Base-by-base conservation (phyloP, 768 basidiomycete species). In the Leccinum boreale region DNA sequence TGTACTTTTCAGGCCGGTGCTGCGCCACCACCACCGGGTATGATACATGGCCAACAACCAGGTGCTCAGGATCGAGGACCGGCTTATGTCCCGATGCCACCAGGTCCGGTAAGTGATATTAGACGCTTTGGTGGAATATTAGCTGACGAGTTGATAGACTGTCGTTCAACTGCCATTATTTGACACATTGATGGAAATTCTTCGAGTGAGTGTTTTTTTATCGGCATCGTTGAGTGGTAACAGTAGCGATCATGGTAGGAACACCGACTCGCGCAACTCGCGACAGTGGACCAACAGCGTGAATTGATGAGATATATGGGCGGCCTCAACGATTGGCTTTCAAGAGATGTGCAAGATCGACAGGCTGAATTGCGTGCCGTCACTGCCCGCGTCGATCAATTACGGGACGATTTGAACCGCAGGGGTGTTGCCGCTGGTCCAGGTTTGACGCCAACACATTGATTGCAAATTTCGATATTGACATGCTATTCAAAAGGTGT, bases 261-360 rank as follows among this genome's bases (percentile, higher is more conserved):
- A 75, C 90, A 89, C 69, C 86, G 86, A 4, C 71, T 83, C 5
- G 87, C 87, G 1, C 87, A 90, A 69, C 71, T 84, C 19, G 89
- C 88, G 0, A 87, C 87, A 26, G 81, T 91, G 17, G 86, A 89
- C 50, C 89, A 92, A 65, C 89, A 90, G 62, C 80, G 89, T 39
- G 89, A 89, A 67, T 74, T 91, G 52, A 90, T 90, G 82, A 76
- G 87, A 53, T 92, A 94, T 63, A 86, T 94, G 82, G 67, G 81
- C 50, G 81, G 78, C 2, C 74, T 93, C 31, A 94, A 93, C 61
- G 80, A 83, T 33, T 94, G 92, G 92, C 74, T 94, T 15, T 85
- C 80, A 56, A 81, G 85, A 33, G 92, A 94, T 68, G 89, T 91
- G 0, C 78, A 80, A 48, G 89, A 92, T 70, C 85, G 92, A 23